Evolutionary conservation across 2,329 filamentous ascomycete species (phyloP).

Genomic region (Colletotrichum chlorophyti): DNA sequence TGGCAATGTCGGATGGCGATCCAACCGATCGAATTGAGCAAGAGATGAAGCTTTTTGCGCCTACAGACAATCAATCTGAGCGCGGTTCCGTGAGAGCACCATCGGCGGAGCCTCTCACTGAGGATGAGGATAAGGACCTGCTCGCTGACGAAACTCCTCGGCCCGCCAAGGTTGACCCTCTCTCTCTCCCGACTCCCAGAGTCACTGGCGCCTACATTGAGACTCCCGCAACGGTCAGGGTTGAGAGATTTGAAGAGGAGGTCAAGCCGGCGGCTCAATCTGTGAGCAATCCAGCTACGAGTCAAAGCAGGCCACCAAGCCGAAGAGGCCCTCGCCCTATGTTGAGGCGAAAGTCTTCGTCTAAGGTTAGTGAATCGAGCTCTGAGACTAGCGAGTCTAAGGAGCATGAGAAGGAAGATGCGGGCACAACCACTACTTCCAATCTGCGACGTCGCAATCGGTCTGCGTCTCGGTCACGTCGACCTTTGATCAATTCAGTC

Average conservation of each 20-base stretch:
- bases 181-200: conserved; percentile 59
- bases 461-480: conserved; percentile 51
- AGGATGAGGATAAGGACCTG: conserved; percentile 36
- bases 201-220: conserved; percentile 64
- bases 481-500: conserved; percentile 60
- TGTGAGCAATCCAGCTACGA: not conserved
- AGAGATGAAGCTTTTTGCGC: conserved; percentile 64
- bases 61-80: conserved; percentile 61
- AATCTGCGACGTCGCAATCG: conserved; percentile 36
- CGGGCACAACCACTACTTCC: conserved; percentile 27
- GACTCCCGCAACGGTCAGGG: conserved; percentile 56
- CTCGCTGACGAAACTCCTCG: conserved; percentile 55
- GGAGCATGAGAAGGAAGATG: conserved; percentile 14
- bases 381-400: conserved; percentile 7
- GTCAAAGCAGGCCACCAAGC: not conserved
- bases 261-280: conserved; percentile 32
- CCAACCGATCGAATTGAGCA: conserved; percentile 63
- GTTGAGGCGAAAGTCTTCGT: not conserved
- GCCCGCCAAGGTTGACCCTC: conserved; percentile 49
- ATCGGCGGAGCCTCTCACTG: conserved; percentile 49
- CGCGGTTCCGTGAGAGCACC: conserved; percentile 58
- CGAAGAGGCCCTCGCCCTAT: conserved; percentile 14
- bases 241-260: conserved; percentile 39
- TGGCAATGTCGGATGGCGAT: conserved; percentile 55
- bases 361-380: not conserved